Evolutionary conservation across 768 basidiomycete species (phyloP).

Genomic region (Epithele typhae): DNA sequence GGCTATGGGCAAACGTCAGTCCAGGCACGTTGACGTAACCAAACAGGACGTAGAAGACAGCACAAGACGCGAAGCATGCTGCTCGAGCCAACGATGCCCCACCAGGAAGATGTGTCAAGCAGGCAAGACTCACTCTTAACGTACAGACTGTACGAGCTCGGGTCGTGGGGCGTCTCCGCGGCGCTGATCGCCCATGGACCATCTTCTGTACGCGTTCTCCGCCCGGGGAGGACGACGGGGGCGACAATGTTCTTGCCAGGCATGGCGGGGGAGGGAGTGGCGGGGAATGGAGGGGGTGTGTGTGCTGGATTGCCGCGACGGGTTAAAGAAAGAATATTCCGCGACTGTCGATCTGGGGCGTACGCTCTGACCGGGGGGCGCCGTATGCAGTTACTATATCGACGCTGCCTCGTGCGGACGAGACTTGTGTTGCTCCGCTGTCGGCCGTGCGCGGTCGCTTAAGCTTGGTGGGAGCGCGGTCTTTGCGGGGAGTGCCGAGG

Average conservation of each 20-base stretch:
- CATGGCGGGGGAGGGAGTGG: conserved; percentile 16
- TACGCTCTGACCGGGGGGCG: conserved; percentile 28
- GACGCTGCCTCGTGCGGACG: conserved; percentile 38
- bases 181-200: conserved; percentile 87
- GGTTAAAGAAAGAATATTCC: conserved; percentile 41
- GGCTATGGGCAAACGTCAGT: conserved; percentile 45
- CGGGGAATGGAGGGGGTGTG: neutral
- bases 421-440: conserved; percentile 26
- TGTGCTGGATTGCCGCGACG: conserved; percentile 22
- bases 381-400: conserved; percentile 39
- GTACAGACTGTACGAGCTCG: conserved; percentile 74
- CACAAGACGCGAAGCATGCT: too few species aligned
- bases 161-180: conserved; percentile 77
- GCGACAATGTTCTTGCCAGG: conserved; percentile 22
- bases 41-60: neutral
- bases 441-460: conserved; percentile 22
- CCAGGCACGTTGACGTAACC: conserved; percentile 16
- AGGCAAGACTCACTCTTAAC: conserved; percentile 83
- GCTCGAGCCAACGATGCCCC: conserved; percentile 8
- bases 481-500: conserved; percentile 32
- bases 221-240: conserved; percentile 25
- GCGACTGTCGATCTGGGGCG: conserved; percentile 34
- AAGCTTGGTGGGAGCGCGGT: conserved; percentile 15
- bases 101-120: neutral
- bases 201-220: conserved; percentile 61